These are phyloP conservation scores for Chaetoceros muelleri DNA, from an alignment of 108 stramenopile genomes.

Conservation along the genomic window DNA sequence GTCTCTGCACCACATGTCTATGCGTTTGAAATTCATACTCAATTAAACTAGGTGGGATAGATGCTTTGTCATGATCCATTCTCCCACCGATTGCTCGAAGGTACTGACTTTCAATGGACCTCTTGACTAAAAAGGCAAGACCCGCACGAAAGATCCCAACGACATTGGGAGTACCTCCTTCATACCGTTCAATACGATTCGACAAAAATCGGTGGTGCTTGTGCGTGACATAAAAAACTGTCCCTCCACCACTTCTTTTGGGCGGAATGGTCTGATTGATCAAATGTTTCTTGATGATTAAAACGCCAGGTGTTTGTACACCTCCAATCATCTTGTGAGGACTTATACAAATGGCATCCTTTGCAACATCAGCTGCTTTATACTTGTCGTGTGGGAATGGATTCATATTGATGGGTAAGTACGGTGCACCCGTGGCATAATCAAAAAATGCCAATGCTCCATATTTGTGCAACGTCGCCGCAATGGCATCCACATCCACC, in stretches of 20 bases:
- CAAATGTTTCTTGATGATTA: slow-evolving; percentile 78
- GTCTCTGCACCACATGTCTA: slow-evolving; percentile 24
- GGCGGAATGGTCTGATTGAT: slow-evolving; percentile 70
- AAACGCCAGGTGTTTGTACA: slow-evolving; percentile 81
- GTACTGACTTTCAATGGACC: slow-evolving; percentile 37
- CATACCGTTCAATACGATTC: slow-evolving; percentile 93
- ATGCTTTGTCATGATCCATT: background rate
- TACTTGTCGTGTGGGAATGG: slow-evolving; percentile 59
- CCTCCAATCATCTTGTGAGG: slow-evolving; percentile 81
- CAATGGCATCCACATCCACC: slow-evolving; percentile 70
- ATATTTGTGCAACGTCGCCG: slow-evolving; percentile 67
- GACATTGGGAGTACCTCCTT: slow-evolving; percentile 97
- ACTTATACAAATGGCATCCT: slow-evolving; percentile 78
- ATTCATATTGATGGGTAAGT: slow-evolving; percentile 88
- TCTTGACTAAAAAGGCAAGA: slow-evolving; percentile 68
- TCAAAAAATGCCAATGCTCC: slow-evolving; percentile 90
- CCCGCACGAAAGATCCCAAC: slow-evolving; percentile 85
- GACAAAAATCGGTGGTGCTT: slow-evolving; percentile 84
- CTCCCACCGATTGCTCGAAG: slow-evolving; percentile 10
- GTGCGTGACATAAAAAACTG: slow-evolving; percentile 93
- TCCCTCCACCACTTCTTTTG: slow-evolving; percentile 81
- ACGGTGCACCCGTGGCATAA: slow-evolving; percentile 94
- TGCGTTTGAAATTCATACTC: slow-evolving; percentile 59
- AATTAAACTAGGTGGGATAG: slow-evolving; percentile 21
- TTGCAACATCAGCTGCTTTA: slow-evolving; percentile 38